Evolutionary conservation across 441 rosid species (phyloP).

Genomic region (Adansonia madagascariensis): DNA sequence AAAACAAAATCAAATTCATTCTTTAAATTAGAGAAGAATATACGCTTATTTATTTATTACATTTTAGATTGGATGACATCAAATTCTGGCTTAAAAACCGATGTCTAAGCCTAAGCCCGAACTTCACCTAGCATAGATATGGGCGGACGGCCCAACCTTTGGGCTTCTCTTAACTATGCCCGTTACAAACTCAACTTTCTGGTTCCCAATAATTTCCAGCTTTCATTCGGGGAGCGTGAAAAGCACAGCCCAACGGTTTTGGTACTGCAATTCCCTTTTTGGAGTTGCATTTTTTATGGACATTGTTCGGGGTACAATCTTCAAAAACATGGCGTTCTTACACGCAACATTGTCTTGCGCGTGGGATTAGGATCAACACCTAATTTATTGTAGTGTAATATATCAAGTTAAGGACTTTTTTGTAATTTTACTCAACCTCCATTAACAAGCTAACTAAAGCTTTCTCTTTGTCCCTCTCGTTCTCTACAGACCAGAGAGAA

Average conservation of each 20-base stretch:
- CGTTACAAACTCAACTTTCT: not conserved
- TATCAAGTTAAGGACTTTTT: not conserved
- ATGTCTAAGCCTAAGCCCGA: not conserved
- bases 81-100: not conserved
- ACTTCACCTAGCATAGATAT: not conserved
- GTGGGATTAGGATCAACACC: conserved; percentile 12
- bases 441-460: not conserved
- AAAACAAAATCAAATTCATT: too few species aligned
- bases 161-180: not conserved
- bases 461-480: conserved; percentile 7
- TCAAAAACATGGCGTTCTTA: not conserved
- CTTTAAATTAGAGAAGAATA: too few species aligned
- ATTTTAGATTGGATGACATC: too few species aligned
- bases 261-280: not conserved
- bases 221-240: not conserved
- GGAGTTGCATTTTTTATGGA: not conserved
- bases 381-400: not conserved
- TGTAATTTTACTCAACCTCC: conserved; percentile 20
- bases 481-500: conserved; percentile 4
- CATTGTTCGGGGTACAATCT: not conserved
- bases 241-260: not conserved
- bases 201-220: not conserved
- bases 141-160: not conserved
- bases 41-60: too few species aligned
- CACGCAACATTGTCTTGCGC: conserved; percentile 3